Percentiles rank a stretch among this genome's conserved stretches.
These are phyloP conservation scores for Lachancea fermentati DNA, from an alignment of 805 yeast species.

Conservation along the genomic window DNA sequence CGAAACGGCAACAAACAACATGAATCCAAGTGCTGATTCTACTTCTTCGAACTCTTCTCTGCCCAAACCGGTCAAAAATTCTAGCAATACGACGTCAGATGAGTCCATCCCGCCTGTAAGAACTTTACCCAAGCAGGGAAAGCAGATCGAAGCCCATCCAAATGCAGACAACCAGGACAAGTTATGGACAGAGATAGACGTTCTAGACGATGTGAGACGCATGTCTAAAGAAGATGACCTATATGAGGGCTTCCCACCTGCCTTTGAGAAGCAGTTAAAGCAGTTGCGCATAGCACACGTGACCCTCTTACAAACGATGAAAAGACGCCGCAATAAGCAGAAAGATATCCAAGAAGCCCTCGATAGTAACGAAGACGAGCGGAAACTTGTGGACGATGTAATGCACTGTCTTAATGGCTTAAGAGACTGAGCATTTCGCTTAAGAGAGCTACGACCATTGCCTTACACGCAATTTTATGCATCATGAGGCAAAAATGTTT, in stretches of 20 bases:
- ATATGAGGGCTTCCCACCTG: conserved; percentile 38
- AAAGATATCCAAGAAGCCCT: conserved; percentile 14
- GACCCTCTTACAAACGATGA: conserved; percentile 34
- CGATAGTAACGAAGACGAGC: conserved; percentile 6
- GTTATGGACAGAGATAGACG: conserved; percentile 84
- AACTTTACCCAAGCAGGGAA: conserved; percentile 9
- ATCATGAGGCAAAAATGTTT: too few species aligned
- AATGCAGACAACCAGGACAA: conserved; percentile 64
- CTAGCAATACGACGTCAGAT: too few species aligned
- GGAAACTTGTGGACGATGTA: conserved; percentile 5
- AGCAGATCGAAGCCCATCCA: conserved; percentile 37
- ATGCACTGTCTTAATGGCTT: conserved; percentile 7
- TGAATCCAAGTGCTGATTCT: conserved; percentile 4
- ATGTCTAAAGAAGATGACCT: conserved; percentile 48
- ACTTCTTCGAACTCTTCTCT: conserved; percentile 2
- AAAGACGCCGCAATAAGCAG: conserved; percentile 14
- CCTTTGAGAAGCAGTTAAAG: conserved; percentile 34
- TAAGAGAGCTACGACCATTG: too few species aligned
- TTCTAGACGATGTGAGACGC: conserved; percentile 69
- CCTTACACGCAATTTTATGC: too few species aligned
- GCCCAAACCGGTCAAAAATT: neutral
- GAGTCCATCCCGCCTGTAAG: conserved; percentile 3
- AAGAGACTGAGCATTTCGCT: conserved; percentile 5
- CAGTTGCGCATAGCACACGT: conserved; percentile 54
- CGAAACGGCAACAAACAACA: neutral